These are phyloP conservation scores for Echites panduratus DNA, from an alignment of 257 asterid genomes.

Conservation along the genomic window DNA sequence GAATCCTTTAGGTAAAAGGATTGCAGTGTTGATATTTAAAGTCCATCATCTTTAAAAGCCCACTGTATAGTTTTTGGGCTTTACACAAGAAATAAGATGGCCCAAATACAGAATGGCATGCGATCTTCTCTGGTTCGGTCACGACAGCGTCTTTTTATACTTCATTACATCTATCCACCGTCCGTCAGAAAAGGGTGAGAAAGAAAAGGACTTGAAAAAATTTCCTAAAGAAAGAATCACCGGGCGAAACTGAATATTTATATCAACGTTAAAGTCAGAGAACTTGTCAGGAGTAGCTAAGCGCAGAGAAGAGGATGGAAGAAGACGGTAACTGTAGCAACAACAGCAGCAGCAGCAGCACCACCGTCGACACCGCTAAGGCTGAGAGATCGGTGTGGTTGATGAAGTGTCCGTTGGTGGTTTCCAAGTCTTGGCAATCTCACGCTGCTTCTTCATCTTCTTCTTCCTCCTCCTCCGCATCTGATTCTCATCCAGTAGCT, in stretches of 20 bases:
- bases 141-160: background rate
- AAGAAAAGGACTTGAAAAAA: background rate
- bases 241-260: no score
- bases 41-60: background rate
- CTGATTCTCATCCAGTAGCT: conserved; percentile 52
- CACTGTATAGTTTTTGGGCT: background rate
- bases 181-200: conserved; percentile 7
- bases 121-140: background rate
- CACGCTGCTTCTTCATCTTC: conserved; percentile 31
- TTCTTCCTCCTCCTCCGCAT: conserved; percentile 22
- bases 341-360: conserved; percentile 15
- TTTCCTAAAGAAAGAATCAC: background rate
- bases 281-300: background rate
- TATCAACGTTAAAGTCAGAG: background rate
- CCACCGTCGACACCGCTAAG: conserved; percentile 42
- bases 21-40: no score
- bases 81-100: no score
- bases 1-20: no score
- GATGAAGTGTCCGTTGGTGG: conserved; percentile 86
- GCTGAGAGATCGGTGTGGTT: conserved; percentile 79
- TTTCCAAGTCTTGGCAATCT: conserved; percentile 81
- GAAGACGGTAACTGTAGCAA: conserved; percentile 36
- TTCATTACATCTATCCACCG: background rate
- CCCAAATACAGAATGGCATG: no score
- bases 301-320: conserved; percentile 35